Conservation (phyloP, 2,329 filamentous ascomycete genomes). For the Trichoderma gracile region DNA sequence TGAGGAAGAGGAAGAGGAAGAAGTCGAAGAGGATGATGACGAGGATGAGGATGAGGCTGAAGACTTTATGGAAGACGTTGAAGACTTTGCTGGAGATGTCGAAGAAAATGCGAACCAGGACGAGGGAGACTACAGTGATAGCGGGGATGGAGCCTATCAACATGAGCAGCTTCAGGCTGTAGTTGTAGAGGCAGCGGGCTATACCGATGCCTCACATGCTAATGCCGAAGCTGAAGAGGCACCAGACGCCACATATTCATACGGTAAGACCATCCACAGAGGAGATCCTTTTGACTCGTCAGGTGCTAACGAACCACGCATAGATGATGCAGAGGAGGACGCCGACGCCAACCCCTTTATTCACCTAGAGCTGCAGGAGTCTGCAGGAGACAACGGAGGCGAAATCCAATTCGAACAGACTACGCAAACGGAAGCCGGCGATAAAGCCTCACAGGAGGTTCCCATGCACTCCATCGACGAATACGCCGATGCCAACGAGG, state of each 20-base stretch:
- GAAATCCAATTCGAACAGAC: conserved; percentile 27
- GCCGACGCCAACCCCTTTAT: conserved; percentile 33
- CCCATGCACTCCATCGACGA: conserved; percentile 25
- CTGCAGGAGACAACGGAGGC: conserved; percentile 28
- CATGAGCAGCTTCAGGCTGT: conserved; percentile 13
- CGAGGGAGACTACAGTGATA: conserved; percentile 9
- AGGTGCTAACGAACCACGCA: conserved; percentile 32
- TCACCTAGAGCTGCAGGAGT: conserved; percentile 33
- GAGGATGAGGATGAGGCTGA: conserved; percentile 26
- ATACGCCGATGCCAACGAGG: conserved; percentile 28
- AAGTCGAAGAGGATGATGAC: conserved; percentile 24
- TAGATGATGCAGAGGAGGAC: conserved; percentile 33
- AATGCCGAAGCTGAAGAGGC: conserved; percentile 1
- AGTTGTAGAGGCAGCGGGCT: conserved; percentile 1
- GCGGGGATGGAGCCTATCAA: neutral
- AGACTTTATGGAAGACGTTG: conserved; percentile 9
- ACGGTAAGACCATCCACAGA: conserved; percentile 32
- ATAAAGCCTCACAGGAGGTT: conserved; percentile 12
- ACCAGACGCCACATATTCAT: conserved; percentile 27
- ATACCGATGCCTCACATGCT: neutral
- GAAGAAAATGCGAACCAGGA: conserved; percentile 26
- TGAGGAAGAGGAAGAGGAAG: conserved; percentile 8
- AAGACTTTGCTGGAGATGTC: conserved; percentile 29
- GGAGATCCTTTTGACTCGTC: conserved; percentile 29
- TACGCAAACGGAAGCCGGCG: conserved; percentile 21